Evolutionary conservation across 2,329 filamentous ascomycete species (phyloP).

Genomic region (Bipolaris sorokiniana): DNA sequence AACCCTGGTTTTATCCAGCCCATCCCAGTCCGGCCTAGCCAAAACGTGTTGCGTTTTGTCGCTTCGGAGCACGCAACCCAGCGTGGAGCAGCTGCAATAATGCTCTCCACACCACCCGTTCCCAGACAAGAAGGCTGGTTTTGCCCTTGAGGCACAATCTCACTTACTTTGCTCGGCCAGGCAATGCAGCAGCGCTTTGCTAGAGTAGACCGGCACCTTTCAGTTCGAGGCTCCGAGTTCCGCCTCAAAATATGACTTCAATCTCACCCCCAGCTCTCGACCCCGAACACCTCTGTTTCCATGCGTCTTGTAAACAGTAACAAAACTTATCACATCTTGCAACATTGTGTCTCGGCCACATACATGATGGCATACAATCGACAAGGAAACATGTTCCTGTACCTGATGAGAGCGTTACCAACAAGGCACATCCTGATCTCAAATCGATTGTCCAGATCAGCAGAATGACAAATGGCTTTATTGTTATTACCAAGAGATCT

Average conservation of each 20-base stretch:
- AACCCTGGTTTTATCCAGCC: not conserved
- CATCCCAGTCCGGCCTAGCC: not conserved
- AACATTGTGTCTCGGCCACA: not conserved
- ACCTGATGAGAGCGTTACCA: not conserved
- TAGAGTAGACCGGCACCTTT: not conserved
- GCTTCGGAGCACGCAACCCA: conserved; percentile 6
- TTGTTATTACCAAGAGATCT: not conserved
- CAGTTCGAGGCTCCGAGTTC: not conserved
- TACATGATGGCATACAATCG: not conserved
- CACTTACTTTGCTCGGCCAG: not conserved
- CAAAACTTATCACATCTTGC: not conserved
- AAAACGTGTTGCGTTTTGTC: conserved; percentile 8
- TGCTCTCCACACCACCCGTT: not conserved
- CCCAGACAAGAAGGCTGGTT: not conserved
- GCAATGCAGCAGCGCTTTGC: not conserved
- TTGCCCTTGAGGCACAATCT: not conserved
- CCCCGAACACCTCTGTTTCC: not conserved
- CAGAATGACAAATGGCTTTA: not conserved
- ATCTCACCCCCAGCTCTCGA: not conserved
- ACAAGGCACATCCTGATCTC: not conserved
- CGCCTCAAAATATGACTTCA: not conserved
- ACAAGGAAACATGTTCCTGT: not conserved
- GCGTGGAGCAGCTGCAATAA: conserved; percentile 1
- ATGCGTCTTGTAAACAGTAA: not conserved
- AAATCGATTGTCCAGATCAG: not conserved